Base-by-base conservation (phyloP, 805 yeast genomes). In the Candida germanica region DNA sequence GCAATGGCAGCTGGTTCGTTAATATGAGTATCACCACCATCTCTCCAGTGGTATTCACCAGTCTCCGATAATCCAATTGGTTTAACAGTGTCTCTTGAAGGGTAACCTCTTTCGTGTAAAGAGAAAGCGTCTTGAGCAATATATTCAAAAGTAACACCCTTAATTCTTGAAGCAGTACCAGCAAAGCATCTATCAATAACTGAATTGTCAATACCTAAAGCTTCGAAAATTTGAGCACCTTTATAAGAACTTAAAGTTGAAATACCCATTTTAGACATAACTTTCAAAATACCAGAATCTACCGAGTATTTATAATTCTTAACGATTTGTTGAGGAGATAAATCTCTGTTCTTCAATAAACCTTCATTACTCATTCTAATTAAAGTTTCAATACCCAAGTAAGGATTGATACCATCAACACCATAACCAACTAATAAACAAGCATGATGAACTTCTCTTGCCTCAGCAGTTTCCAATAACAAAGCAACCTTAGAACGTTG, bases 201-300 rank as follows among this genome's bases (percentile, higher is more conserved):
- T 7, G 95, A 80, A 66, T 89, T 87, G 60, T 93, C 97, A 43
- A 91, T 80, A 63, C 98, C 98, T 43, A 91, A 71, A 33, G 96
- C 96, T 66, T 91, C 98, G 59, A 93, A 91, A 56, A 91, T 93
- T 70, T 91, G 98, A 19, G 98, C 98, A 64, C 98, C 98, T 68
- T 91, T 91, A 68, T 91, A 91, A n/a, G 96, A 87, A 9, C 97
- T 96, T 59, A 91, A 72, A 20, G 98, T 93, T 21, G 98, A 89
- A 51, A 91, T 93, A 73, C 98, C 98, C 98, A 91, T 93, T 73
- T 93, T 91, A 24, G 97, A 87, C 98, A 91, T 91, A 42, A 93
- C 97, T 71, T 93, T 91, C 52, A 87, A 70, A 50, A 91, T 83
- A 64, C 98, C 98, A 37, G 87, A 83, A 56, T 91, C 95, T 41